Evolutionary conservation across 495 filamentous ascomycete genomes (phyloP).

Genomic region (Parachaetomium inaequale): DNA sequence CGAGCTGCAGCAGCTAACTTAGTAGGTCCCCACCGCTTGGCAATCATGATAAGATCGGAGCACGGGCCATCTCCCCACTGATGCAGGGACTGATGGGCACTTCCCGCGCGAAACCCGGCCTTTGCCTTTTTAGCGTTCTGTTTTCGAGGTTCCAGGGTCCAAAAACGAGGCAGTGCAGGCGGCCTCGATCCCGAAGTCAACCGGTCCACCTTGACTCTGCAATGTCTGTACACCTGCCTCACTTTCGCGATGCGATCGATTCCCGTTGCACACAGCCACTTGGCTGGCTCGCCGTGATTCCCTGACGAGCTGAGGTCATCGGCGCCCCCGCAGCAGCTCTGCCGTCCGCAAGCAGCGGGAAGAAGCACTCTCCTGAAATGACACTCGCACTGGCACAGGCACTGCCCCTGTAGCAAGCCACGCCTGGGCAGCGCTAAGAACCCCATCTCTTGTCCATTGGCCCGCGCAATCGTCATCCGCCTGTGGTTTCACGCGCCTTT

Average conservation of each 20-base stretch:
- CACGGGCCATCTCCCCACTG: conserved; percentile 6
- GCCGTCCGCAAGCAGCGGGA: not conserved
- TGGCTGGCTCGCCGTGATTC: not conserved
- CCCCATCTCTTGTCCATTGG: conserved; percentile 17
- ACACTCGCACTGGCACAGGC: too few relatives aligned
- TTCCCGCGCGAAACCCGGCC: too few relatives aligned
- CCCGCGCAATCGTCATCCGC: conserved; percentile 4
- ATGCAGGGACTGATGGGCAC: not conserved
- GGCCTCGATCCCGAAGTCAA: not conserved
- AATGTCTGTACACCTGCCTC: too few relatives aligned
- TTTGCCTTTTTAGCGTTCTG: too few relatives aligned
- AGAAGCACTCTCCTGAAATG: conserved; percentile 4
- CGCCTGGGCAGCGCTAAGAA: conserved; percentile 7
- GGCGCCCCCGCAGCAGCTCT: not conserved
- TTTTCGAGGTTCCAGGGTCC: too few relatives aligned
- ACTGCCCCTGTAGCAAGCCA: not conserved
- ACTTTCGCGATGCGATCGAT: too few relatives aligned
- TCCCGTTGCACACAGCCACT: too few relatives aligned
- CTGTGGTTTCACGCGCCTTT: conserved; percentile 15
- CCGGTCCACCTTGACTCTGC: not conserved
- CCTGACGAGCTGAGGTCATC: conserved; percentile 14
- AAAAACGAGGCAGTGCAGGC: not conserved
- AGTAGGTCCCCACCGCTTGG: not conserved
- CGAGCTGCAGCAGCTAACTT: not conserved
- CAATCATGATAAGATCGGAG: not conserved